phyloP scores from a whole-genome alignment of 2,329 filamentous ascomycete species.

The Aspergillus jensenii region DNA sequence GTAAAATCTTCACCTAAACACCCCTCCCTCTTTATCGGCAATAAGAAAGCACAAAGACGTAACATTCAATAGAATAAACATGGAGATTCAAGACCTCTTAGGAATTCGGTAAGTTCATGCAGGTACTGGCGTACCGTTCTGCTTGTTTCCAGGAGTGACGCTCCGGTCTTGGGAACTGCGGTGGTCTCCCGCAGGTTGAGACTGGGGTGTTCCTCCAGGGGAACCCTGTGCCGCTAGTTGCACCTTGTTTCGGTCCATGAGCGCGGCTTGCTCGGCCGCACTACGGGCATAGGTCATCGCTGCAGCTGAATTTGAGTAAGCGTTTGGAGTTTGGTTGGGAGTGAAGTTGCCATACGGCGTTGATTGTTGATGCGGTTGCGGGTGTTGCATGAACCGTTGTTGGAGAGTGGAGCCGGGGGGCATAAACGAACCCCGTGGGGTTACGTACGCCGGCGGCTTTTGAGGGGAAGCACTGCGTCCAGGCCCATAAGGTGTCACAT shows the following conservation, averaged over 20 bases:
- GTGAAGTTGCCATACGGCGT: slow-evolving; percentile 28
- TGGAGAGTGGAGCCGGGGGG: slow-evolving; percentile 31
- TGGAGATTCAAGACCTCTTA: background rate
- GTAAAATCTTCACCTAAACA: slow-evolving; percentile 7
- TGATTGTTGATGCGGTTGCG: slow-evolving; percentile 28
- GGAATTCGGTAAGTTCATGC: slow-evolving; percentile 16
- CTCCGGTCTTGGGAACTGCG: slow-evolving; percentile 35
- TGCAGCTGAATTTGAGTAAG: slow-evolving; percentile 37
- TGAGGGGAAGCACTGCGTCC: slow-evolving; percentile 35
- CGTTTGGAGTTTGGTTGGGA: slow-evolving; percentile 29
- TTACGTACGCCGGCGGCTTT: slow-evolving; percentile 30
- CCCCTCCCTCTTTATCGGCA: slow-evolving; percentile 1
- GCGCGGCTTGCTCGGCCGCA: slow-evolving; percentile 40
- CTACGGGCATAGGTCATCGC: slow-evolving; percentile 38
- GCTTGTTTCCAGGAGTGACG: slow-evolving; percentile 33
- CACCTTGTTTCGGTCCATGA: slow-evolving; percentile 41
- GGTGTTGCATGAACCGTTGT: slow-evolving; percentile 31
- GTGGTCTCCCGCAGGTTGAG: slow-evolving; percentile 17
- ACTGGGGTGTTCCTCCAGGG: slow-evolving; percentile 33
- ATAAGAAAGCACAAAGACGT: background rate
- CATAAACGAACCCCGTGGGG: slow-evolving; percentile 38
- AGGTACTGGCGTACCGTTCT: slow-evolving; percentile 31
- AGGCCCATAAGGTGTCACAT: slow-evolving; percentile 23
- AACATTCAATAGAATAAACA: background rate
- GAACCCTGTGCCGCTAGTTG: slow-evolving; percentile 33